phyloP scores from a whole-genome alignment of 2,329 filamentous ascomycete genomes.

The Trichoderma sp. region DNA sequence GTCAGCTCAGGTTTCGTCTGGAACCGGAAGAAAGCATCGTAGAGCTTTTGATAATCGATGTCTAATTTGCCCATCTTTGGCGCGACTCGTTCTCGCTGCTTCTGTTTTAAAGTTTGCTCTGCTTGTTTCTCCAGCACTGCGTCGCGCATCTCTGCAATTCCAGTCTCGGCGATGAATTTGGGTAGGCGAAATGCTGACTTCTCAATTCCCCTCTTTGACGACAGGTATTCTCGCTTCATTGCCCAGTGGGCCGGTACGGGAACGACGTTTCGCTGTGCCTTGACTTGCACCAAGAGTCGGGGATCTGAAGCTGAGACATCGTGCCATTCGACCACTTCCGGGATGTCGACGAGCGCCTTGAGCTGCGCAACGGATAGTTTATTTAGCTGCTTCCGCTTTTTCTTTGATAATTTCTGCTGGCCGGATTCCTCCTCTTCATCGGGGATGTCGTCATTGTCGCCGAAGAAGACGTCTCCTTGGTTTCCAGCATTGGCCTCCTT shows the following conservation, averaged over 20 bases:
- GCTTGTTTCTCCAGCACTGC: conserved; percentile 95
- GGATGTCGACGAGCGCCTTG: conserved; percentile 86
- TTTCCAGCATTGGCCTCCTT: conserved; percentile 69
- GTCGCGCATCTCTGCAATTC: conserved; percentile 97
- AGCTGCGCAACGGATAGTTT: conserved; percentile 94
- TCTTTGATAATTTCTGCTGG: conserved; percentile 81
- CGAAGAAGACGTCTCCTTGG: conserved; percentile 82
- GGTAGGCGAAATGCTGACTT: conserved; percentile 91
- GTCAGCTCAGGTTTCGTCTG: conserved; percentile 95
- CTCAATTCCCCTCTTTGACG: conserved; percentile 94
- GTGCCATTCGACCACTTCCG: conserved; percentile 96
- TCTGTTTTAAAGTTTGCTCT: conserved; percentile 88
- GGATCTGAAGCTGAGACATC: conserved; percentile 91
- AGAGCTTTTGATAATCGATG: conserved; percentile 97
- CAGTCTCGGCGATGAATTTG: conserved; percentile 96
- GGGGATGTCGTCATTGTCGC: conserved; percentile 83
- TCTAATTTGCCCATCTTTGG: conserved; percentile 97
- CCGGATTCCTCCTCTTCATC: conserved; percentile 74
- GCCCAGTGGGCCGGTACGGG: conserved; percentile 95
- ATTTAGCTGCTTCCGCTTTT: conserved; percentile 87
- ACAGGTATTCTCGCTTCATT: conserved; percentile 93
- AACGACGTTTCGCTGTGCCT: conserved; percentile 91
- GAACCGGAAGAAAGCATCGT: conserved; percentile 97
- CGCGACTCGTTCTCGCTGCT: conserved; percentile 89
- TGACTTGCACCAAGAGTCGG: conserved; percentile 87